Evolutionary conservation across 1,284 basidiomycete genomes (phyloP).

Genomic region (Ganoderma meredithae): DNA sequence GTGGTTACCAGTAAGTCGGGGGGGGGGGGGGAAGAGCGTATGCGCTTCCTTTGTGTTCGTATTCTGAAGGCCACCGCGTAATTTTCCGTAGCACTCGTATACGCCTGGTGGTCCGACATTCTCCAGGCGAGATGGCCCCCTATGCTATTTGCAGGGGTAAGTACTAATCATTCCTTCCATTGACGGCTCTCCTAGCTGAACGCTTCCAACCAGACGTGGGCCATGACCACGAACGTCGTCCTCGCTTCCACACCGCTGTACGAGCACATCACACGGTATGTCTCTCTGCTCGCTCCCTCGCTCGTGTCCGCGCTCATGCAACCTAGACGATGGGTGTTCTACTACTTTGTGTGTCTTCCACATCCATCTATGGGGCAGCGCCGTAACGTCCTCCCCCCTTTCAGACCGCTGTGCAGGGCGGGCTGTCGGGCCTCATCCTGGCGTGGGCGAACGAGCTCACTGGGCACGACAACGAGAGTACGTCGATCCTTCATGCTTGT

Average conservation of each 20-base stretch:
- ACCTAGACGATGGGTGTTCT: constrained; percentile 49
- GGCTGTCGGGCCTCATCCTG: constrained; percentile 48
- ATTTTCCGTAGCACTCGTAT: constrained; percentile 47
- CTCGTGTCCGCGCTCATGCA: background rate
- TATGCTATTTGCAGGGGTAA: constrained; percentile 51
- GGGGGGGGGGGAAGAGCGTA: too few relatives aligned
- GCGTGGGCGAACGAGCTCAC: constrained; percentile 53
- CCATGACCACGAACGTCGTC: constrained; percentile 43
- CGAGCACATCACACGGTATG: constrained; percentile 43
- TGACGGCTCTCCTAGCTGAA: background rate
- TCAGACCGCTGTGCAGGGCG: constrained; percentile 40
- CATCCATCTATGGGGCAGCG: background rate
- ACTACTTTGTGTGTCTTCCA: constrained; percentile 44
- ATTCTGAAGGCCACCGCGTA: background rate
- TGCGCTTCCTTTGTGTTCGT: background rate
- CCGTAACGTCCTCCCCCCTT: background rate
- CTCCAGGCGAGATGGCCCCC: constrained; percentile 69
- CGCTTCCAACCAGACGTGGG: constrained; percentile 39
- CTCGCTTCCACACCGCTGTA: constrained; percentile 48
- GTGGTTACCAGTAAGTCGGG: constrained; percentile 44
- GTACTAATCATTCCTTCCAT: constrained; percentile 19
- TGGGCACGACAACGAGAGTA: constrained; percentile 49
- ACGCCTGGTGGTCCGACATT: constrained; percentile 61
- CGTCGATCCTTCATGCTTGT: constrained; percentile 17
- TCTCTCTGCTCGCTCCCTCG: background rate